These are phyloP conservation scores for Scedosporium dehoogii DNA, from an alignment of 2,329 filamentous ascomycete species.

Conservation along the genomic window DNA sequence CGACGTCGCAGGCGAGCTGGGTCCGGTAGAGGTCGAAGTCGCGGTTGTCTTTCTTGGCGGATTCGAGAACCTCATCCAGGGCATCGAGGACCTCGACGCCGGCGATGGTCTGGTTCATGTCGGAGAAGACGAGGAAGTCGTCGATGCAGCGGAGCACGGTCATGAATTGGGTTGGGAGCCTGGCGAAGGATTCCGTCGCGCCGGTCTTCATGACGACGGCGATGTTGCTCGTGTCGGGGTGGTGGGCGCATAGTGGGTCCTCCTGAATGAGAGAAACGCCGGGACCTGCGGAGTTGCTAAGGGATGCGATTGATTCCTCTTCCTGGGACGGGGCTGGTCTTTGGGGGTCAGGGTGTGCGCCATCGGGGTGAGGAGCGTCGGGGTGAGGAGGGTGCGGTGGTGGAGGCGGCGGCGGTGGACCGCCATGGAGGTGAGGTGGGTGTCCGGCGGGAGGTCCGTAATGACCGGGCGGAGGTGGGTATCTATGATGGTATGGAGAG, in stretches of 20 bases:
- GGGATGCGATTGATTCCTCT: neutral
- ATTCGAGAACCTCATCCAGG: conserved; percentile 31
- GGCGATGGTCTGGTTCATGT: conserved; percentile 39
- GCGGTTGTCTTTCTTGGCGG: conserved; percentile 30
- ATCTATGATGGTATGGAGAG: conserved; percentile 5
- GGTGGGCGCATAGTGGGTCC: conserved; percentile 24
- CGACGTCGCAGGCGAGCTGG: conserved; percentile 33
- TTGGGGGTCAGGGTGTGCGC: neutral
- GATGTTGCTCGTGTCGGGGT: conserved; percentile 35
- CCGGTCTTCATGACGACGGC: conserved; percentile 48
- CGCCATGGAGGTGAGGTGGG: conserved; percentile 9
- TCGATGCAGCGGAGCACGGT: conserved; percentile 39
- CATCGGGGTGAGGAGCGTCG: neutral
- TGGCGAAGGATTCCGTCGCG: conserved; percentile 41
- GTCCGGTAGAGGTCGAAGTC: conserved; percentile 41
- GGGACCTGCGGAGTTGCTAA: neutral
- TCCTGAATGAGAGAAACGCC: conserved; percentile 4
- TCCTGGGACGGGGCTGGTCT: neutral
- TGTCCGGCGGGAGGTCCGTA: conserved; percentile 9
- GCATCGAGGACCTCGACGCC: conserved; percentile 35
- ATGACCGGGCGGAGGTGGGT: conserved; percentile 8
- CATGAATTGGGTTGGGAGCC: conserved; percentile 43
- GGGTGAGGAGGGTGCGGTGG: neutral
- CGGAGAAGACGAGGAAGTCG: conserved; percentile 47
- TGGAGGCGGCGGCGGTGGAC: neutral